phyloP scores from a whole-genome alignment of 257 asterid species.

The Osmanthus fragrans region DNA sequence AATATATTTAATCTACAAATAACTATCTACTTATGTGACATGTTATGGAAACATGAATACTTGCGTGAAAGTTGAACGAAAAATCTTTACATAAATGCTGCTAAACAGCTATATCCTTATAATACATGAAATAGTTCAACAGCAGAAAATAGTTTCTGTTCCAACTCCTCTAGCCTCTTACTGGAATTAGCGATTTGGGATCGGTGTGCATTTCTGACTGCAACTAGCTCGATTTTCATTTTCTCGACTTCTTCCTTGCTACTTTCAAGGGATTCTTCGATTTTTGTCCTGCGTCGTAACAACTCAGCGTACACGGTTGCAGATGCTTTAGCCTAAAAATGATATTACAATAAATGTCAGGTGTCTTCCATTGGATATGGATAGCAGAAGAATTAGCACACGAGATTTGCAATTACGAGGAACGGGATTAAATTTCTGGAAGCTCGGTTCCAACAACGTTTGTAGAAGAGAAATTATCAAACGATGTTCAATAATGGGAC shows the following conservation, averaged over 20 bases:
- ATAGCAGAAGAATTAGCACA: neutral
- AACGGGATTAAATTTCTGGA: too few relatives aligned
- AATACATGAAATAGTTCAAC: constrained; percentile 69
- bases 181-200: constrained; percentile 57
- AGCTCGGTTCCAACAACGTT: neutral
- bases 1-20: too few relatives aligned
- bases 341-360: constrained; percentile 8
- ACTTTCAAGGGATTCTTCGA: constrained; percentile 63
- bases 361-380: neutral
- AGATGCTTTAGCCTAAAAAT: constrained; percentile 58
- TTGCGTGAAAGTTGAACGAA: neutral
- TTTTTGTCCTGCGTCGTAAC: constrained; percentile 56
- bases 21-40: too few relatives aligned
- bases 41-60: too few relatives aligned
- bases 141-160: constrained; percentile 77
- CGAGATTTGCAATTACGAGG: neutral
- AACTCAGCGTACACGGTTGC: constrained; percentile 55
- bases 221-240: constrained; percentile 47
- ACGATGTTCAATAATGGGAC: neutral
- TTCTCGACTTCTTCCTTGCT: constrained; percentile 56
- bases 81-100: neutral
- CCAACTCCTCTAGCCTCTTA: constrained; percentile 60
- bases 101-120: constrained; percentile 35
- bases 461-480: neutral
- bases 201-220: constrained; percentile 45